These are phyloP conservation scores for Leccinellum albellum DNA, from an alignment of 768 basidiomycete species.

Conservation along the genomic window DNA sequence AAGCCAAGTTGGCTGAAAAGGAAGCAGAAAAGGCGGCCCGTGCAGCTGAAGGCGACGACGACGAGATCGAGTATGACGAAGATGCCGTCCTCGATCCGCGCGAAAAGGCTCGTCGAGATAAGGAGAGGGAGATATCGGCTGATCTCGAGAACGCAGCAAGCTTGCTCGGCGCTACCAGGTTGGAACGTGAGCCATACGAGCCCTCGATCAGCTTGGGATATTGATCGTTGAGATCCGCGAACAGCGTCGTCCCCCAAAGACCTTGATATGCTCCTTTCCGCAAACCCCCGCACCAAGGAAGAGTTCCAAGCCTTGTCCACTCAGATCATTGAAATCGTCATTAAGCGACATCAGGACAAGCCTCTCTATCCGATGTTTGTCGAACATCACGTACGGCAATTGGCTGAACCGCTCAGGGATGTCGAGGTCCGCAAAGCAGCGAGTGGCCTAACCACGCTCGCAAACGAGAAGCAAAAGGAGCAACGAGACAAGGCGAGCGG, in stretches of 20 bases:
- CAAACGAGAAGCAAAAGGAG: conserved; percentile 95
- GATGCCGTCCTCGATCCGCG: conserved; percentile 76
- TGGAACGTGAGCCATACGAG: conserved; percentile 48
- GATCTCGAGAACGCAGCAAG: conserved; percentile 85
- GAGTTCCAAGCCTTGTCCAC: conserved; percentile 78
- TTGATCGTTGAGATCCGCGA: background rate
- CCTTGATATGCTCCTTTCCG: conserved; percentile 68
- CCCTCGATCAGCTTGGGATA: background rate
- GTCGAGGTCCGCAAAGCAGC: conserved; percentile 91
- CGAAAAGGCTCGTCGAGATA: conserved; percentile 72
- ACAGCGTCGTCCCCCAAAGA: conserved; percentile 66
- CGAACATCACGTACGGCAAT: conserved; percentile 75
- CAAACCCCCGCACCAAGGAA: conserved; percentile 83
- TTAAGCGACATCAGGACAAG: conserved; percentile 77
- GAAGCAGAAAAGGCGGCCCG: conserved; percentile 67
- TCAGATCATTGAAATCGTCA: conserved; percentile 66
- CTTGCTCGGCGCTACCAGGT: conserved; percentile 67
- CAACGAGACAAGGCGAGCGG: conserved; percentile 80
- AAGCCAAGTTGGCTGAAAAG: conserved; percentile 90
- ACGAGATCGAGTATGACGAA: conserved; percentile 56
- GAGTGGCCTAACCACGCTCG: conserved; percentile 75
- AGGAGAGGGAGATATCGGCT: conserved; percentile 77
- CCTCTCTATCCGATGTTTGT: conserved; percentile 82
- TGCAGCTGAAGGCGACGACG: conserved; percentile 32
- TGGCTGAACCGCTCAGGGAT: conserved; percentile 78